phyloP scores from a whole-genome alignment of 2,329 filamentous ascomycete genomes.

The Colletotrichum musae region DNA sequence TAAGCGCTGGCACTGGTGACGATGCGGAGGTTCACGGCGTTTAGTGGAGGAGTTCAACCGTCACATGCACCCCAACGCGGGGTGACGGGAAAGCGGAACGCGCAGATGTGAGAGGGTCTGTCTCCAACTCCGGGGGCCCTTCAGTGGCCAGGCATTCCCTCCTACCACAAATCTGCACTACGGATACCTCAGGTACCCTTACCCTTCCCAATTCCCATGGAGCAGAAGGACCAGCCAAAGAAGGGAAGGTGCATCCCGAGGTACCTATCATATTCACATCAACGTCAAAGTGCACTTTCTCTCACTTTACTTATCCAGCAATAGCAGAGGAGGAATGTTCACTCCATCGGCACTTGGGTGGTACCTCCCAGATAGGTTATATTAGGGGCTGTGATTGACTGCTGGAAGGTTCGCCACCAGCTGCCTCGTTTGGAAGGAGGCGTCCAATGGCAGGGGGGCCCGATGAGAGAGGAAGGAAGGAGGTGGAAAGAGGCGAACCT shows the following conservation, averaged over 20 bases:
- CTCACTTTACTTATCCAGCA: too few species aligned
- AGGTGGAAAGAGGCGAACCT: not conserved
- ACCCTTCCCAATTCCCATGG: too few species aligned
- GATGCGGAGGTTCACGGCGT: constrained; percentile 28
- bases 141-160: constrained; percentile 15
- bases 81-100: constrained; percentile 27
- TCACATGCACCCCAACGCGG: constrained; percentile 39
- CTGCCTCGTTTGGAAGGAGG: constrained; percentile 18
- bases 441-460: constrained; percentile 5
- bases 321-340: too few species aligned
- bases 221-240: too few species aligned
- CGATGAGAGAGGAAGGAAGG: not conserved
- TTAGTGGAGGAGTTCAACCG: constrained; percentile 39
- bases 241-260: too few species aligned
- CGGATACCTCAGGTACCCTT: too few species aligned
- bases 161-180: not conserved
- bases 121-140: not conserved
- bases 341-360: too few species aligned
- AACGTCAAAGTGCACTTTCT: too few species aligned
- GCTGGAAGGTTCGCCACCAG: not conserved
- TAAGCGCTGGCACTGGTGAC: constrained; percentile 25
- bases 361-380: too few species aligned
- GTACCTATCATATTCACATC: too few species aligned
- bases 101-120: constrained; percentile 22
- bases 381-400: too few species aligned